Conservation (phyloP, 139 green algal genomes). For the Astrephomene gubernaculifera region DNA sequence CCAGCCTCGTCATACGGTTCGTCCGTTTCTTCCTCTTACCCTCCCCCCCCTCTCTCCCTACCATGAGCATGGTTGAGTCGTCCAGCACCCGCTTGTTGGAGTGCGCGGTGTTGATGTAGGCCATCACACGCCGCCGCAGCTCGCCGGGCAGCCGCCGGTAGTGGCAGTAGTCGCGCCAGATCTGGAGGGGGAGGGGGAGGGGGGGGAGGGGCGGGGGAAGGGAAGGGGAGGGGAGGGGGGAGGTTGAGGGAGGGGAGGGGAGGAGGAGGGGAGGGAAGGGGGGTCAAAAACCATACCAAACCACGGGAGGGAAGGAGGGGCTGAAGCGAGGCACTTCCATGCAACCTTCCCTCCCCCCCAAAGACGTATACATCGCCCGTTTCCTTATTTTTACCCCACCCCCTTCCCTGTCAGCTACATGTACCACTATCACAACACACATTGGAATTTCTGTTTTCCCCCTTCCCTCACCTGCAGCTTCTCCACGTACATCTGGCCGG, state of each 20-base stretch:
- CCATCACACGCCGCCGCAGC: slow-evolving; percentile 41
- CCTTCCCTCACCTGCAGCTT: slow-evolving; percentile 46
- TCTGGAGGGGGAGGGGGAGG: neutral
- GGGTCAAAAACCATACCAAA: too few relatives aligned
- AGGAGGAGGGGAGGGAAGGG: too few relatives aligned
- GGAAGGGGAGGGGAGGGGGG: too few relatives aligned
- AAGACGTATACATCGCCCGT: neutral
- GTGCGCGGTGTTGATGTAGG: slow-evolving; percentile 25
- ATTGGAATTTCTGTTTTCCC: too few relatives aligned
- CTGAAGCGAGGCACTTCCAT: too few relatives aligned
- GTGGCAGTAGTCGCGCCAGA: slow-evolving; percentile 52
- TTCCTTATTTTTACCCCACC: too few relatives aligned
- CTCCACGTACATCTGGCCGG: slow-evolving; percentile 54
- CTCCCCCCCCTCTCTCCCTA: neutral
- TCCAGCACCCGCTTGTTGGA: slow-evolving; percentile 49
- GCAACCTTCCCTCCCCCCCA: neutral
- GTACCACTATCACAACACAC: neutral
- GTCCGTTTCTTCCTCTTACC: neutral
- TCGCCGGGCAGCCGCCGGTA: slow-evolving; percentile 47
- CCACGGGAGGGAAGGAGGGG: too few relatives aligned
- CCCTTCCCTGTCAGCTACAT: too few relatives aligned
- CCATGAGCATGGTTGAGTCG: slow-evolving; percentile 34
- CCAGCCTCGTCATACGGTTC: too few relatives aligned
- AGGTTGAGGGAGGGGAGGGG: too few relatives aligned
- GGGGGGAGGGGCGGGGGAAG: too few relatives aligned